Conservation (phyloP, 352 stramenopile species). For the Thalassiosira exigua region DNA sequence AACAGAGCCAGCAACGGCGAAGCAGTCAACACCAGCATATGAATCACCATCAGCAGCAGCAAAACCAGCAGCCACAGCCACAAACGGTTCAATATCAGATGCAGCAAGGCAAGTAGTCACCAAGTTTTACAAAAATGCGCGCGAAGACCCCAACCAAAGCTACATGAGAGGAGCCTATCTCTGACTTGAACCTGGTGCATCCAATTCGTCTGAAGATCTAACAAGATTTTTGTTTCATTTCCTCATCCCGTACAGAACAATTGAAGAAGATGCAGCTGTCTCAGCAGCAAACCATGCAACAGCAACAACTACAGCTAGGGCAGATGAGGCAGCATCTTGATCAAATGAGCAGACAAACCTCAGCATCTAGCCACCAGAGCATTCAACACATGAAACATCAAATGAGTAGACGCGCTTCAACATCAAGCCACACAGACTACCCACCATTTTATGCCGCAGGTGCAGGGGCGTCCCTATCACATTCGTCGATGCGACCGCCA, state of each 20-base stretch:
- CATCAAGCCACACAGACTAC: not conserved
- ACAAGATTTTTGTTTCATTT: not conserved
- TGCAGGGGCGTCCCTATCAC: not conserved
- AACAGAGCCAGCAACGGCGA: no score
- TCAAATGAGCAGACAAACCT: conserved; percentile 5
- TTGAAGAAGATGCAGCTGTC: conserved; percentile 33
- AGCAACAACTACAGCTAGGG: conserved; percentile 26
- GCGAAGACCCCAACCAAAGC: not conserved
- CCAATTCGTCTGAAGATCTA: conserved; percentile 12
- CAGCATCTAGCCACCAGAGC: not conserved
- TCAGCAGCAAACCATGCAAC: conserved; percentile 23
- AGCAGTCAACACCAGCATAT: not conserved
- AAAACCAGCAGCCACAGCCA: not conserved
- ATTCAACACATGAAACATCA: not conserved
- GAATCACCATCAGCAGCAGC: conserved; percentile 5
- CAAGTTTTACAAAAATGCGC: conserved; percentile 17
- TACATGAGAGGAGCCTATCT: not conserved
- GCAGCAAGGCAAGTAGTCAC: conserved; percentile 29
- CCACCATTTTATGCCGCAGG: conserved; percentile 8
- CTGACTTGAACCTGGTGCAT: no score
- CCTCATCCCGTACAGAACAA: conserved; percentile 21
- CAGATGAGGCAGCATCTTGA: conserved; percentile 1
- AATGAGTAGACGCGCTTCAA: conserved; percentile 2
- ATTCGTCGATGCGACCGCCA: not conserved
- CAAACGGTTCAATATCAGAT: conserved; percentile 36